Evolutionary conservation across 2,329 filamentous ascomycete genomes (phyloP), one percentile per base, ranked within the genome.

Genomic region (Neofusicoccum sp.): DNA sequence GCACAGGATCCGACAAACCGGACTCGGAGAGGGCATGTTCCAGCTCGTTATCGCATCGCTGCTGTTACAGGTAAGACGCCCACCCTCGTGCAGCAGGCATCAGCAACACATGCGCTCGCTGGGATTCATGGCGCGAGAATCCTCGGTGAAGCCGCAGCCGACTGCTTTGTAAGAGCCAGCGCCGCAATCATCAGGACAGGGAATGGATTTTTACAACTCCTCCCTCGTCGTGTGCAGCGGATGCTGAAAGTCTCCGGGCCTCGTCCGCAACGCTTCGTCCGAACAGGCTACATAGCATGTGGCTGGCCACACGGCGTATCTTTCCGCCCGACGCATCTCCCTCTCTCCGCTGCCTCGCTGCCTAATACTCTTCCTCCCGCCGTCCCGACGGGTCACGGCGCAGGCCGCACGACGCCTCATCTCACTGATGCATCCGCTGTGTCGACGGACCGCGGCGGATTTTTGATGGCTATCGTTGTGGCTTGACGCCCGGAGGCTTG

Each of bases 201-300:
- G 22, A 22, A 22, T 22, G 2, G 22, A 22, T 22, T 22, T 22
- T 22, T 1, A 22, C 22, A 22, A 22, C 22, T 1, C 1, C 22
- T 22, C 1, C 22, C 22, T 22, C 22, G 22, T 22, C 22, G 22
- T 22, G 22, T 22, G 22, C 22, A 22, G 22, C 22, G 22, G 22
- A 22, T 22, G 22, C 22, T 22, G 22, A 16, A 44, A 44, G 29
- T 31, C 36, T 44, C 49, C 52, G n/a, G 22, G 22, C 2, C 48
- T 52, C 14, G 56, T 59, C 56, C 56, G 59, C 22, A 16, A 22
- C 9, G 33, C 54, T 62, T 62, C 31, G 59, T 62, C 59, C 59
- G 59, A n/a, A n/a, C 33, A 33, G 33, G 49, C 22, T 22, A 22
- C 22, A 22, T 22, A 22, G 22, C 7, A n/a, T n/a, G 11, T 16